Base-by-base conservation (phyloP, 1,284 basidiomycete genomes). In the Melampsora occidentalis region DNA sequence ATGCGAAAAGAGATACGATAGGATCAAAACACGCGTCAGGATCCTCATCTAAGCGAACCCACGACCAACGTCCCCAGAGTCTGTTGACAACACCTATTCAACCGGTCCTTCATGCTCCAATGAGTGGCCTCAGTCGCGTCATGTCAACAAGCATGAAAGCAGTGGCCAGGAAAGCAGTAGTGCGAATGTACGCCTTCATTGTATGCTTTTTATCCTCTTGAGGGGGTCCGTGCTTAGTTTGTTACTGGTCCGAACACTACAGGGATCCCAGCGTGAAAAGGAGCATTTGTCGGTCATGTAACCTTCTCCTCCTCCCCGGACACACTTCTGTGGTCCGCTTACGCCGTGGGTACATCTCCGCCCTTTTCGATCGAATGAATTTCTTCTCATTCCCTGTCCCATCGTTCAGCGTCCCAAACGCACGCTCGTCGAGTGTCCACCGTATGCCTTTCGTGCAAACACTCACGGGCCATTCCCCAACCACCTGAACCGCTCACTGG, bases 181-280 rank as follows among this genome's bases (percentile, higher is more conserved):
- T 71, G 42, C 59, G 70, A 71, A 71, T 71, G 70, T 71, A 53
- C 48, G 70, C n/a, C 5, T 46, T 28, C 3, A 20, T 28, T 18
- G 10, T 39, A 35, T 16, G 20, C 14, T 12, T 33, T 5, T 61
- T n/a, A 4, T 42, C 12, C 12, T 35, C 35, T 35, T 35, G 35
- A 2, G 42, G 12, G 42, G 12, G 12, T 42, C 6, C 12, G 42
- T 14, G 42, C 42, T 14, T 12, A 42, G 9, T 12, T 10, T 42
- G 42, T 14, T 42, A 42, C 12, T 42, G 42, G 12, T 42, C 42
- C 42, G 42, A 42, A 42, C 12, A 42, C 12, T 9, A 42, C 18
- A 71, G 70, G 70, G 70, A 71, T 62, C 70, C 70, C 2, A 61
- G 39, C 6, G 70, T 71, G 5, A 71, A 71, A 63, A 53, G 61